Percentiles rank a stretch among this genome's conserved stretches.
These are phyloP conservation scores for Emericellopsis atlantica DNA, from an alignment of 2,329 filamentous ascomycete genomes.

Conservation along the genomic window DNA sequence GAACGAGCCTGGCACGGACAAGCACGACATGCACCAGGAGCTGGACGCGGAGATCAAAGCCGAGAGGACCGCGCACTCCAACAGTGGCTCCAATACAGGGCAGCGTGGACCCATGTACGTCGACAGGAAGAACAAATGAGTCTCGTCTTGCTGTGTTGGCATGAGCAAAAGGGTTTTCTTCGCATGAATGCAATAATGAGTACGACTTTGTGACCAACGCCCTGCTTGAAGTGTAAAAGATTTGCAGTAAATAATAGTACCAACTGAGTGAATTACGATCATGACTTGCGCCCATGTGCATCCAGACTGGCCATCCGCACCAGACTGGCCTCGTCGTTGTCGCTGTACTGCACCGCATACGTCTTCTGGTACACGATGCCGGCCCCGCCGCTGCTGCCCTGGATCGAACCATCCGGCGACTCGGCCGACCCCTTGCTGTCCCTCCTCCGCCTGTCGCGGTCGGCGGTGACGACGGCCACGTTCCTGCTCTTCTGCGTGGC, in stretches of 20 bases:
- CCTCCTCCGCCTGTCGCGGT: constrained; percentile 3
- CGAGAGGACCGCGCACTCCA: background rate
- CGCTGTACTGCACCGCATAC: constrained; percentile 20
- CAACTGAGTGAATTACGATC: background rate
- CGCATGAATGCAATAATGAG: too few species aligned
- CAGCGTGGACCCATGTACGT: background rate
- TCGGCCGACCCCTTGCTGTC: constrained; percentile 6
- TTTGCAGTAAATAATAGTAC: too few species aligned
- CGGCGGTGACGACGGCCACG: background rate
- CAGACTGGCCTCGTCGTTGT: constrained; percentile 17
- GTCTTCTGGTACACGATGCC: constrained; percentile 19
- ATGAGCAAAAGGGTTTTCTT: too few species aligned
- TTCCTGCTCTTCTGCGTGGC: constrained; percentile 2
- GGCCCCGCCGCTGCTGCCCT: background rate
- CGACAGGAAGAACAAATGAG: background rate
- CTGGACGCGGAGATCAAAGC: background rate
- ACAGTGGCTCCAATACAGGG: background rate
- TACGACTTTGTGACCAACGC: too few species aligned
- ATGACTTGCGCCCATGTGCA: background rate
- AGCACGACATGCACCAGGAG: background rate
- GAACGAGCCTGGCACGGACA: background rate
- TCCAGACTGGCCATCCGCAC: constrained; percentile 10
- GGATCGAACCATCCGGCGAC: constrained; percentile 6
- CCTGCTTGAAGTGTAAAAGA: too few species aligned
- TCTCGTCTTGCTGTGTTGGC: too few species aligned